Base-by-base conservation (phyloP, 306 rosid species). In the Gastrolobium villosum region DNA sequence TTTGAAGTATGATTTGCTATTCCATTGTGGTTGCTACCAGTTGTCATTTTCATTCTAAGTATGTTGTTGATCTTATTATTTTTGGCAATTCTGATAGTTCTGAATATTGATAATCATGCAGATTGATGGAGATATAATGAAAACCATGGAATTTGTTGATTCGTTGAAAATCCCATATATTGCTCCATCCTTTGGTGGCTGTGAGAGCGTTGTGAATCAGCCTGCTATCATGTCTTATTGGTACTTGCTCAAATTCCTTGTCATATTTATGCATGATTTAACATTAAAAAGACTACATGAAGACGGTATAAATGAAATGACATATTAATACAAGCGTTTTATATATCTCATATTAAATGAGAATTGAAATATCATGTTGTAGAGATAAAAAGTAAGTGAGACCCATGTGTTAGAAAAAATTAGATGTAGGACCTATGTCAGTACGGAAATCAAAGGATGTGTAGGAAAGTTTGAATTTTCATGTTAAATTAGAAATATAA, bases 181-280 rank as follows among this genome's bases (percentile, higher is more conserved):
- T 82, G 97, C 98, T 50, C 97, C 98, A 7, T 94, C 98, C 49
- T 94, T 94, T 82, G 98, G 98, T 81, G 97, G 98, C 48, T 88
- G 92, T 74, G 98, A 94, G 76, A 94, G 98, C 87, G 91, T 91
- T 57, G 95, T 94, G 81, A 97, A 91, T 80, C 98, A 94, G 84
- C 98, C 97, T 64, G 98, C 98, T 15, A 87, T 90, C 56, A 91
- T 94, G 97, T 94, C 98, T 64, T 94, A 94, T 78, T 91, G 97
- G 97, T 93, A 91, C 54, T 46, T 49, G 26, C 35, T 63, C 56
- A 20, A 52, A 4, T 41, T 15, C 65, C 37, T 49, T 50, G 46
- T 7, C 69, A 61, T 45, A 20, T 20, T 20, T 20, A 46, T 68
- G 8, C 13, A 34, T 49, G 43, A 39, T 14, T 69, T 8, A 52